phyloP scores from a whole-genome alignment of 345 rosid species.

The Lagerstroemia speciosa region DNA sequence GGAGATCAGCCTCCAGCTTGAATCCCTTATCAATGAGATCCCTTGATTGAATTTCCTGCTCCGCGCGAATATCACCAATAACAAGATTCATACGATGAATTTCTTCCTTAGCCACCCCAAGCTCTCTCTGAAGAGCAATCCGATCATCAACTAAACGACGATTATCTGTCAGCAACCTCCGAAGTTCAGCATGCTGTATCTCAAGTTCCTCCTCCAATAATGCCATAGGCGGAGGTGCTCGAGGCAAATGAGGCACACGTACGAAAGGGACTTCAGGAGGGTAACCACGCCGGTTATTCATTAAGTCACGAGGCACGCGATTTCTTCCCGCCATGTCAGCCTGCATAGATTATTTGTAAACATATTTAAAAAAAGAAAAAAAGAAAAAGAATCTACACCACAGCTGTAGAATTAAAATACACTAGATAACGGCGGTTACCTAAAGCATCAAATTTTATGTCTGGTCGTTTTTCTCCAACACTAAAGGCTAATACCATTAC shows the following conservation, averaged over 20 bases:
- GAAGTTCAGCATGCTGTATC: constrained; percentile 63
- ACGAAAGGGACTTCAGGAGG: constrained; percentile 54
- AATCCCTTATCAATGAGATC: constrained; percentile 73
- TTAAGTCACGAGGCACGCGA: constrained; percentile 57
- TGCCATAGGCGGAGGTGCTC: constrained; percentile 63
- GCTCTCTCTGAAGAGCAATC: constrained; percentile 60
- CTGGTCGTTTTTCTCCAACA: neutral
- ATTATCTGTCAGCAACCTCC: constrained; percentile 68
- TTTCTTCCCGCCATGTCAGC: constrained; percentile 74
- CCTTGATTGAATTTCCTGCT: constrained; percentile 57
- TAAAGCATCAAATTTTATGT: neutral
- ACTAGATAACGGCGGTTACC: neutral
- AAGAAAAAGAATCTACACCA: neutral
- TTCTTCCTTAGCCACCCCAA: constrained; percentile 78
- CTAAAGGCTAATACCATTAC: neutral
- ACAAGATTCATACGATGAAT: constrained; percentile 66
- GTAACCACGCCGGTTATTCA: constrained; percentile 51
- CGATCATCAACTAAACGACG: constrained; percentile 69
- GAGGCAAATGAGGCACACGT: constrained; percentile 56
- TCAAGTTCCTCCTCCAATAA: constrained; percentile 85
- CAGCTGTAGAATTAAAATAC: neutral
- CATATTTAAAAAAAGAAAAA: neutral
- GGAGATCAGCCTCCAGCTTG: constrained; percentile 81
- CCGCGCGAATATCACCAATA: constrained; percentile 54
- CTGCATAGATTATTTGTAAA: constrained; percentile 6